A percentile compares a stretch with the other conserved stretches of the same genome.
phyloP scores from a whole-genome alignment of 768 basidiomycete genomes.

The Naematelia encephala region DNA sequence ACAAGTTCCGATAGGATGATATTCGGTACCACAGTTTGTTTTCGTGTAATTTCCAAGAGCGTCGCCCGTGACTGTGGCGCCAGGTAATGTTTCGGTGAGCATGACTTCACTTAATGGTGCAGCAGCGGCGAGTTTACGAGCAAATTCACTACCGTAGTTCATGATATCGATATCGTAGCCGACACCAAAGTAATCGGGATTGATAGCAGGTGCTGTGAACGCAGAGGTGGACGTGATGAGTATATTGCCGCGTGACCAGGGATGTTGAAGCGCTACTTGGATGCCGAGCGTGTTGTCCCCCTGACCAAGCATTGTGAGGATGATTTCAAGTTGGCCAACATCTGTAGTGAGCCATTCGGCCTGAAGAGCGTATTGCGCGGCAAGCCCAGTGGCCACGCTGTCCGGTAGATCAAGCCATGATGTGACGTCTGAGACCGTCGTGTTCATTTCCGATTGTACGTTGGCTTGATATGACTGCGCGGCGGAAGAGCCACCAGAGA shows the following conservation, averaged over 20 bases:
- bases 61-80: constrained; percentile 58
- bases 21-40: constrained; percentile 46
- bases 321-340: constrained; percentile 46
- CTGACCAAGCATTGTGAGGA: constrained; percentile 42
- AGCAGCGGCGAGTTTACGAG: constrained; percentile 58
- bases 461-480: constrained; percentile 30
- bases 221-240: constrained; percentile 62
- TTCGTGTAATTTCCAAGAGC: constrained; percentile 55
- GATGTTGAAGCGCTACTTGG: constrained; percentile 44
- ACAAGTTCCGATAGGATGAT: constrained; percentile 62
- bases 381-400: constrained; percentile 37
- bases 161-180: constrained; percentile 48
- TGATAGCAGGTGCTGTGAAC: constrained; percentile 63
- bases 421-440: constrained; percentile 30
- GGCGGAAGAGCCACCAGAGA: constrained; percentile 16
- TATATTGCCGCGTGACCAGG: constrained; percentile 58
- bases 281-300: constrained; percentile 38
- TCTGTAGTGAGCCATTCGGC: constrained; percentile 36
- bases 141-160: constrained; percentile 58
- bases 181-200: constrained; percentile 62
- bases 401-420: constrained; percentile 36
- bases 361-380: constrained; percentile 43
- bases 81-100: constrained; percentile 58
- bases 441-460: constrained; percentile 22
- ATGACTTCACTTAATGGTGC: constrained; percentile 57